These are phyloP conservation scores for Phytophthora pini DNA, from an alignment of 352 stramenopile species.

Conservation along the genomic window DNA sequence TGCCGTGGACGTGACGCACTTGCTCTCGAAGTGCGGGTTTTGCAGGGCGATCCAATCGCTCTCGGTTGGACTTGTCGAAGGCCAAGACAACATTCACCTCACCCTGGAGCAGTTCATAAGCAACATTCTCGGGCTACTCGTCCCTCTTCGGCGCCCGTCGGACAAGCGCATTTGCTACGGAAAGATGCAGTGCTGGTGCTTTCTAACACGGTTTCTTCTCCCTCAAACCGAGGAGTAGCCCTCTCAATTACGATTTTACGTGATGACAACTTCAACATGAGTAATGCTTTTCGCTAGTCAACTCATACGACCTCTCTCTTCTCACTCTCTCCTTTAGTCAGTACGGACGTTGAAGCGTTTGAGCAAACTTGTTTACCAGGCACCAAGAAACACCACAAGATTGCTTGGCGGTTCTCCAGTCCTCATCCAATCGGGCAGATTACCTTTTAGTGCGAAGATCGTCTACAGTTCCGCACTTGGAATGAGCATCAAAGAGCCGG, in stretches of 20 bases:
- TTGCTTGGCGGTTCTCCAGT: slow-evolving; percentile 3
- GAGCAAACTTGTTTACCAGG: not conserved
- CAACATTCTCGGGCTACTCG: slow-evolving; percentile 3
- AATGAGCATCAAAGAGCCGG: slow-evolving; percentile 22
- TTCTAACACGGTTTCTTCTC: slow-evolving; percentile 13
- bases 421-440: slow-evolving; percentile 25
- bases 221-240: slow-evolving; percentile 2
- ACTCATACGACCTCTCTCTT: not conserved
- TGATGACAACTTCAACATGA: slow-evolving; percentile 15
- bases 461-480: no score
- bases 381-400: slow-evolving; percentile 6
- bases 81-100: slow-evolving; percentile 3
- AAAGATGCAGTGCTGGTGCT: slow-evolving; percentile 15
- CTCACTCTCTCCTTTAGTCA: no score
- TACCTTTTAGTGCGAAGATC: slow-evolving; percentile 1
- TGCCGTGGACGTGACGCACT: slow-evolving; percentile 15
- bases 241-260: not conserved
- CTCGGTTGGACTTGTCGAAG: not conserved
- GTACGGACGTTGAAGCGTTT: not conserved
- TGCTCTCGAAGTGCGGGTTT: slow-evolving; percentile 13
- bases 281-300: slow-evolving; percentile 14
- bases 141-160: not conserved
- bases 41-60: slow-evolving; percentile 16
- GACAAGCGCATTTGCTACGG: slow-evolving; percentile 17
- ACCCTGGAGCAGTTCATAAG: slow-evolving; percentile 14